Percentiles rank a stretch among this genome's conserved stretches.
These are phyloP conservation scores for Botrytis squamosa DNA, from an alignment of 2,329 filamentous ascomycete species.

Conservation along the genomic window DNA sequence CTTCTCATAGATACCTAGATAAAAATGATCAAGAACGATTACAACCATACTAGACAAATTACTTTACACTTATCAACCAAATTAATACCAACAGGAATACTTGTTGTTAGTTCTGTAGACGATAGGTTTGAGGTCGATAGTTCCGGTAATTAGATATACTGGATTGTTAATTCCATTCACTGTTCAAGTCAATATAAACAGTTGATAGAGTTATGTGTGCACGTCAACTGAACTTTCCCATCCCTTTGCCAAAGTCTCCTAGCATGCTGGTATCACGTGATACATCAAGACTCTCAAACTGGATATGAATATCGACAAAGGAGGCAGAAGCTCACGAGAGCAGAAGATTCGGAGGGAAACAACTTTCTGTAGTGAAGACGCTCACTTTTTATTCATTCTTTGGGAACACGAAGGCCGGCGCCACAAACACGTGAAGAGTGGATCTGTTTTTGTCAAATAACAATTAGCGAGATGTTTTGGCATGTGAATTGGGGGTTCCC, in stretches of 20 bases:
- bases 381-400: not conserved
- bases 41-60: too few relatives aligned
- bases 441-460: not conserved
- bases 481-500: not conserved
- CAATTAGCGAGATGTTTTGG: not conserved
- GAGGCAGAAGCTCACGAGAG: not conserved
- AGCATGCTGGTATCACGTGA: not conserved
- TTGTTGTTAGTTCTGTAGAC: too few relatives aligned
- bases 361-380: not conserved
- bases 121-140: not conserved
- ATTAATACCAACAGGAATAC: too few relatives aligned
- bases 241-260: not conserved
- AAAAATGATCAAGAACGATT: too few relatives aligned
- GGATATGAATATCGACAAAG: not conserved
- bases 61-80: too few relatives aligned
- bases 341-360: not conserved
- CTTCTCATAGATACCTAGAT: too few relatives aligned
- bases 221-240: not conserved
- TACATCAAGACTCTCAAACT: not conserved
- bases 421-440: not conserved
- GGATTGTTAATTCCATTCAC: fast-evolving
- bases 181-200: not conserved
- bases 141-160: not conserved
- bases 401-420: not conserved
- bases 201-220: not conserved